A percentile compares a stretch with the other conserved stretches of the same genome.
These are phyloP conservation scores for Calycina herbarum DNA, from an alignment of 2,329 filamentous ascomycete species.

Conservation along the genomic window DNA sequence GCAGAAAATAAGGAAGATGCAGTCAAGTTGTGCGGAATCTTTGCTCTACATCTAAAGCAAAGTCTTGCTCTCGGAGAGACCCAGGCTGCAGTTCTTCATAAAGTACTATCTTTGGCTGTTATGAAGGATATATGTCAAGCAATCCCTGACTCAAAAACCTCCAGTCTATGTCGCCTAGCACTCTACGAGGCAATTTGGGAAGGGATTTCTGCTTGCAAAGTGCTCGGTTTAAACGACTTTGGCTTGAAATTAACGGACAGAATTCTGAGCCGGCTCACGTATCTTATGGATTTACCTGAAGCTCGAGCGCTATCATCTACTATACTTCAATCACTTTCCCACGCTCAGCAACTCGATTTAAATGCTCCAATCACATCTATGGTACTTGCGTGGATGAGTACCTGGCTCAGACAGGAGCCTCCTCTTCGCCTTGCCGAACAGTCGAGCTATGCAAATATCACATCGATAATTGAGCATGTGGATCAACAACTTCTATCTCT, in stretches of 20 bases:
- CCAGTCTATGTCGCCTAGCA: conserved; percentile 14
- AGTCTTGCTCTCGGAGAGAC: conserved; percentile 29
- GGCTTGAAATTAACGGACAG: conserved; percentile 17
- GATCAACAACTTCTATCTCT: not conserved
- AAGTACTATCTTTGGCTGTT: conserved; percentile 18
- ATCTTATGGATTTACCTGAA: conserved; percentile 20
- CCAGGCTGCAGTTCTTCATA: conserved; percentile 18
- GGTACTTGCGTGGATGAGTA: conserved; percentile 21
- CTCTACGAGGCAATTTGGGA: conserved; percentile 33
- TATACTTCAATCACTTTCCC: conserved; percentile 27
- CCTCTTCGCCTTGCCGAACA: not conserved
- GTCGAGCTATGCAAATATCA: not conserved
- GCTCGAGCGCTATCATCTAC: conserved; percentile 22
- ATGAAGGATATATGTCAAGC: conserved; percentile 15
- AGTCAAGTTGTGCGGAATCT: conserved; percentile 18
- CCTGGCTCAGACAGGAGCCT: conserved; percentile 16
- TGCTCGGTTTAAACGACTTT: conserved; percentile 26
- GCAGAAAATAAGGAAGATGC: not conserved
- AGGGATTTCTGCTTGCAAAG: conserved; percentile 29
- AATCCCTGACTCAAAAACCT: conserved; percentile 8
- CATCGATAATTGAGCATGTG: not conserved
- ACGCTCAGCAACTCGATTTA: conserved; percentile 23
- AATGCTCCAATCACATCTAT: conserved; percentile 10
- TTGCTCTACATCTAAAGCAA: conserved; percentile 28
- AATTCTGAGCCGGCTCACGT: conserved; percentile 23